Conservation (phyloP, 345 rosid species). For the Geranium brycei region DNA sequence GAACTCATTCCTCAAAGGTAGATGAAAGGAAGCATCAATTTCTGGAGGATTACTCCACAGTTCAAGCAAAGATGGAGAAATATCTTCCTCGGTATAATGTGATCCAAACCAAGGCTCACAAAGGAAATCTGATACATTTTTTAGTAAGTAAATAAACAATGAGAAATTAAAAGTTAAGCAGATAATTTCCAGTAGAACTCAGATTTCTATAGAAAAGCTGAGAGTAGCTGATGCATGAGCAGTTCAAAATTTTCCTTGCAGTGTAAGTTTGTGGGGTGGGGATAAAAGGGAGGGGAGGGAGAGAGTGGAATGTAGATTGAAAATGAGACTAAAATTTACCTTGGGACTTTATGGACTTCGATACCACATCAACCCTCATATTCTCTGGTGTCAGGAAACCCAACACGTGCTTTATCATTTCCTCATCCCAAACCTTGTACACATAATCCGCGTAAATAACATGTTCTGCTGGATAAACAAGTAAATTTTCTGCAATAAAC, state of each 20-base stretch:
- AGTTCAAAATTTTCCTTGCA: no score
- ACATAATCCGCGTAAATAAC: slow-evolving; percentile 75
- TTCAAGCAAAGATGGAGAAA: slow-evolving; percentile 53
- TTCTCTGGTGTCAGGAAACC: slow-evolving; percentile 67
- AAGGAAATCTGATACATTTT: slow-evolving; percentile 40
- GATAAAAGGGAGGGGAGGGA: no score
- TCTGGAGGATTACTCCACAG: slow-evolving; percentile 71
- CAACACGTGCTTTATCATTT: slow-evolving; percentile 44
- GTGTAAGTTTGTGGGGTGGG: not conserved
- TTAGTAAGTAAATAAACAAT: not conserved
- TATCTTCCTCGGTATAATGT: slow-evolving; percentile 49
- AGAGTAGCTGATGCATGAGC: no score
- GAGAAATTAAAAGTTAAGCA: not conserved
- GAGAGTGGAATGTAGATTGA: not conserved
- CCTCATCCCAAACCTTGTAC: slow-evolving; percentile 77
- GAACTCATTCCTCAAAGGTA: slow-evolving; percentile 70
- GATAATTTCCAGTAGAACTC: slow-evolving; percentile 1
- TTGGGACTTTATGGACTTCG: slow-evolving; percentile 57
- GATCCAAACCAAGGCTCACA: slow-evolving; percentile 92
- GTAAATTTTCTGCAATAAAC: slow-evolving; percentile 61
- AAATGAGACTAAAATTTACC: slow-evolving; percentile 25
- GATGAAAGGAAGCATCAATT: slow-evolving; percentile 54
- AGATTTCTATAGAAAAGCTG: not conserved
- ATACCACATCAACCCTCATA: slow-evolving; percentile 86
- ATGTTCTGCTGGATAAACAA: slow-evolving; percentile 72